phyloP scores from a whole-genome alignment of 768 basidiomycete species.

The Suillus decipiens region DNA sequence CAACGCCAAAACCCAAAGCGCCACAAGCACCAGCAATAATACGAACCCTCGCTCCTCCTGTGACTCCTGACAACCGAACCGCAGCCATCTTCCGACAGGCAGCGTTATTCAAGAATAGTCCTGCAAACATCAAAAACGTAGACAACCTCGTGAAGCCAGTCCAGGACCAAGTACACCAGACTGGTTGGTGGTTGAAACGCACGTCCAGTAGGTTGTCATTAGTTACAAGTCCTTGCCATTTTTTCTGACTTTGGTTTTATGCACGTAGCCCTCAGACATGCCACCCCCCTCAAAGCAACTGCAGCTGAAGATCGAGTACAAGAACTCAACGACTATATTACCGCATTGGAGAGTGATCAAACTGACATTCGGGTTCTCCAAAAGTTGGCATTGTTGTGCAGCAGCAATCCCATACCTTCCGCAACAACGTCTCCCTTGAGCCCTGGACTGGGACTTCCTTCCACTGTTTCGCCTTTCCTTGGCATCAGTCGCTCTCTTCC shows the following conservation, averaged over 20 bases:
- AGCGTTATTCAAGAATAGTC: slow-evolving; percentile 81
- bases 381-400: slow-evolving; percentile 64
- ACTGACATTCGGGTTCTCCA: slow-evolving; percentile 59
- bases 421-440: slow-evolving; percentile 53
- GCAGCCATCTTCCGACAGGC: slow-evolving; percentile 69
- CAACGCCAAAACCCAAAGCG: slow-evolving; percentile 41
- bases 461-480: slow-evolving; percentile 60
- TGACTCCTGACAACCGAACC: slow-evolving; percentile 66
- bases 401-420: slow-evolving; percentile 51
- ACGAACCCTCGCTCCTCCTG: slow-evolving; percentile 42
- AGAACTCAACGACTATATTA: slow-evolving; percentile 56
- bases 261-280: slow-evolving; percentile 43
- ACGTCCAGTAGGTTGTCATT: slow-evolving; percentile 56
- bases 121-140: slow-evolving; percentile 51
- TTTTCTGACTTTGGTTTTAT: slow-evolving; percentile 16
- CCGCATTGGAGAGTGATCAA: slow-evolving; percentile 52
- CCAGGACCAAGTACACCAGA: slow-evolving; percentile 66
- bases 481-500: slow-evolving; percentile 39
- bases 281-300: slow-evolving; percentile 43
- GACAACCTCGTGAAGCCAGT: slow-evolving; percentile 70
- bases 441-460: slow-evolving; percentile 50
- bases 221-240: neutral
- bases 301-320: slow-evolving; percentile 43
- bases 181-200: slow-evolving; percentile 84
- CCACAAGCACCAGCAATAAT: slow-evolving; percentile 36